Percentiles rank a stretch among this genome's conserved stretches.
Conservation (phyloP, 1,139 yeast species). For the Debaryomyces coudertii region DNA sequence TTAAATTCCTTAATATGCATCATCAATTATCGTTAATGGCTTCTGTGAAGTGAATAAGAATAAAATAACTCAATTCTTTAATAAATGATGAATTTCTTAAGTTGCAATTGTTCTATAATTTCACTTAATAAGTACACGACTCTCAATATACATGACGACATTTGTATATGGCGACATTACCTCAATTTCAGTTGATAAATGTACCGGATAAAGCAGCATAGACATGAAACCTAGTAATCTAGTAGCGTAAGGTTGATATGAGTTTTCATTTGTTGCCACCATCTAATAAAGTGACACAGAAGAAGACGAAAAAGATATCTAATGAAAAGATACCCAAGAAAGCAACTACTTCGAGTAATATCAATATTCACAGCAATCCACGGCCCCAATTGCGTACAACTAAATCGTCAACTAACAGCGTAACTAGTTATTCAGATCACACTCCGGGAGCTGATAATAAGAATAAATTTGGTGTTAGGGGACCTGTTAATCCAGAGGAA, state of each 20-base stretch:
- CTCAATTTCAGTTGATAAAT: not conserved
- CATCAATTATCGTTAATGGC: not conserved
- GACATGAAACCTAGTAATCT: not conserved
- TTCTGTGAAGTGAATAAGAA: not conserved
- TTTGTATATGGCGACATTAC: conserved; percentile 5
- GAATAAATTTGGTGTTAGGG: not conserved
- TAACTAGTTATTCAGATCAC: not conserved
- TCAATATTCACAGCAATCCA: not conserved
- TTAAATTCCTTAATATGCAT: conserved; percentile 11
- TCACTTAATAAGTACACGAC: not conserved
- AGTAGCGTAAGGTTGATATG: not conserved
- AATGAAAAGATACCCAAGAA: conserved; percentile 16
- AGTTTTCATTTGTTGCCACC: conserved; percentile 27
- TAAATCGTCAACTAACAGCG: not conserved
- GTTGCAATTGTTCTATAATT: not conserved
- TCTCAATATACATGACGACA: not conserved
- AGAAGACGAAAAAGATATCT: conserved; percentile 27
- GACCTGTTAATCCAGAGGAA: conserved; percentile 5
- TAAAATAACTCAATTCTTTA: not conserved
- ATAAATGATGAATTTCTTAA: conserved; percentile 1
- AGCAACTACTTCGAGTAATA: not conserved
- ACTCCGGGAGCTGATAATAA: not conserved
- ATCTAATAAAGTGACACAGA: conserved; percentile 37
- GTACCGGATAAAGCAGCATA: not conserved
- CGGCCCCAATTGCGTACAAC: not conserved